A percentile compares a stretch with the other conserved stretches of the same genome.
Evolutionary conservation across 2,329 filamentous ascomycete genomes (phyloP).

Genomic region (Alternaria infectoria): DNA sequence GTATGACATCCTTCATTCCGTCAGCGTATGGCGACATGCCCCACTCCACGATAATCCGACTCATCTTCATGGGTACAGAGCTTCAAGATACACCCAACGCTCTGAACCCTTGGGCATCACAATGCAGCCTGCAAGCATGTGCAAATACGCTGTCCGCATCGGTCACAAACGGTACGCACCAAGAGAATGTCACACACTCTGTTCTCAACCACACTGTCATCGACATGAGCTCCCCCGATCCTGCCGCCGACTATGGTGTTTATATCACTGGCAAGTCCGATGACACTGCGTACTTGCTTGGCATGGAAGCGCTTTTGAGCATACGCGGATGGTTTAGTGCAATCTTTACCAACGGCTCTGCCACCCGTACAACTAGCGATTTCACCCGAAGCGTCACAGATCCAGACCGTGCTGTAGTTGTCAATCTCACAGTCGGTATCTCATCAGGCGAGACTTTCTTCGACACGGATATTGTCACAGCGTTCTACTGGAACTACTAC

Average conservation of each 20-base stretch:
- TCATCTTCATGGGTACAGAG: constrained; percentile 23
- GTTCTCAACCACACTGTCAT: constrained; percentile 14
- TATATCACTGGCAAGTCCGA: constrained; percentile 9
- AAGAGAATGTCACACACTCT: constrained; percentile 18
- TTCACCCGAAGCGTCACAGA: constrained; percentile 22
- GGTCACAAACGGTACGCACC: constrained; percentile 18
- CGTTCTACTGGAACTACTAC: constrained; percentile 24
- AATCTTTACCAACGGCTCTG: constrained; percentile 22
- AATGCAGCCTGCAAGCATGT: constrained; percentile 18
- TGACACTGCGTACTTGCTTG: constrained; percentile 9
- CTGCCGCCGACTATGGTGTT: constrained; percentile 13
- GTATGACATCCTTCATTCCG: constrained; percentile 23
- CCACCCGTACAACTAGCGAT: constrained; percentile 18
- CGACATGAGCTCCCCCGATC: constrained; percentile 15
- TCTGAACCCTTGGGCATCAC: constrained; percentile 17
- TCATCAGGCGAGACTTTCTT: constrained; percentile 23
- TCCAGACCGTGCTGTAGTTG: constrained; percentile 17
- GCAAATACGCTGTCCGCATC: constrained; percentile 15
- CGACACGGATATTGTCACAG: constrained; percentile 19
- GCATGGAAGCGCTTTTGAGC: constrained; percentile 18
- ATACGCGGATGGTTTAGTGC: constrained; percentile 19
- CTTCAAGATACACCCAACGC: constrained; percentile 8
- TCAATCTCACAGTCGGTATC: constrained; percentile 22
- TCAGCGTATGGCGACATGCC: constrained; percentile 22
- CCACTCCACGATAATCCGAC: constrained; percentile 16